Percentiles rank a stretch among this genome's conserved stretches.
phyloP scores from a whole-genome alignment of 2,329 filamentous ascomycete species.

The Pseudocercospora eumusae region DNA sequence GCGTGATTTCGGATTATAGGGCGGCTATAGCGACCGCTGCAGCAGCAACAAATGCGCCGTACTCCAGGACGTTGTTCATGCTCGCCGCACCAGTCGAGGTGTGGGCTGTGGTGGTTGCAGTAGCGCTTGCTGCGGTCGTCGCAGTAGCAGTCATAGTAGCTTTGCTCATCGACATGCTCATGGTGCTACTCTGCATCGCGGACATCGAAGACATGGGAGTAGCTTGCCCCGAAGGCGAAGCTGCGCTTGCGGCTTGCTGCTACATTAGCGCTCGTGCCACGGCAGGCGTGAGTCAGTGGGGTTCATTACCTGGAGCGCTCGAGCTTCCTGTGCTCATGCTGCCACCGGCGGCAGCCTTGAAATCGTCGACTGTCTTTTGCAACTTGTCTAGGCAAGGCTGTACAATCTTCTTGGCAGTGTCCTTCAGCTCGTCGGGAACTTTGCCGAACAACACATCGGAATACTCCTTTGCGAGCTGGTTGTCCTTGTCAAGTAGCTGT shows the following conservation, averaged over 20 bases:
- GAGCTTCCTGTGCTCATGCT: background rate
- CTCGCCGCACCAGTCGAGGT: background rate
- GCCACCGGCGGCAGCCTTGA: background rate
- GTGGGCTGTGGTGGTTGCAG: background rate
- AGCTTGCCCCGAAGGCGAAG: background rate
- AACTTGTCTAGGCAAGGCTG: background rate
- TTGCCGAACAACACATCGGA: background rate
- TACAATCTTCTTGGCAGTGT: constrained; percentile 1
- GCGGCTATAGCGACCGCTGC: background rate
- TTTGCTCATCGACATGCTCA: background rate
- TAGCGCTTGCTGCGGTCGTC: background rate
- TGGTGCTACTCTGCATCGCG: background rate
- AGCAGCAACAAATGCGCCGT: background rate
- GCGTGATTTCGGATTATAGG: background rate
- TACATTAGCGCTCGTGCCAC: background rate
- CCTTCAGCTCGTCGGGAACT: background rate
- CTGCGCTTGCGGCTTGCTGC: background rate
- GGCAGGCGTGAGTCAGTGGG: background rate
- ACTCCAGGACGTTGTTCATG: background rate
- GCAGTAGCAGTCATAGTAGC: background rate
- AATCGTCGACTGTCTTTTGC: background rate
- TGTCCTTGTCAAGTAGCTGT: background rate
- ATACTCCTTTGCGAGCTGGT: background rate
- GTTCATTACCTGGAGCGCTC: background rate
- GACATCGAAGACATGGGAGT: background rate